Base-by-base conservation (phyloP, 2,329 filamentous ascomycete species). In the Torrubiella hemipterigena region DNA sequence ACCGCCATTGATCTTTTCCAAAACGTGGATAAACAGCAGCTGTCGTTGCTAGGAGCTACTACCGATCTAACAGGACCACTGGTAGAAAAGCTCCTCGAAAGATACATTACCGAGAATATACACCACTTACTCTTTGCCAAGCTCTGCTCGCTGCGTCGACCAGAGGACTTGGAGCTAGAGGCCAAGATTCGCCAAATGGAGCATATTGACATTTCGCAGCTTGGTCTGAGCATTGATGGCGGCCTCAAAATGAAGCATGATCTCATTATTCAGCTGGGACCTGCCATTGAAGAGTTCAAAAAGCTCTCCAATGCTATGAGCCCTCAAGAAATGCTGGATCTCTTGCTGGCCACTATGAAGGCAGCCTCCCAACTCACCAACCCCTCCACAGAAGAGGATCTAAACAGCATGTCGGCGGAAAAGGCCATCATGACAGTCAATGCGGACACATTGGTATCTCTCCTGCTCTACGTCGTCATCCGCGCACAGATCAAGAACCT, bases 1-100 rank as follows among this genome's bases (percentile, higher is more conserved):
- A 74, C 82, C 8, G 91, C 87, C 1, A 96, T 98, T 42, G 91
- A 98, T 47, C 67, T 96, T 2, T 98, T 98, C 43, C 89, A 96
- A 47, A 77, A 78, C 37, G 89, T 98, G 6, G 91, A 98, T 51
- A 94, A 94, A 52, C 84, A 93, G 46, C 91, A 96, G 47, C 63
- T 98, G 17, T 95, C 89, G 4, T 67, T 93, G 21, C 67, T 98
- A 5, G 91, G 87, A 13, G 83, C 87, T 5, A 94, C 86, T 2
- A 98, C 93, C 3, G 86, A 95, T 49, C 61, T 98, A 31, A 96
- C 91, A 0, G 89, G 91, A 0, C 84, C 87, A 2, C 61, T 93
- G 7, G 87, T 98, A 2, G 93, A 98, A 58, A 77, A 83, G 38
- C 67, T 98, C 46, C 95, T 98, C 41, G 91, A 98, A 55, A 78